These are phyloP conservation scores for Pichia sp. DNA, from an alignment of 1,139 yeast genomes.

Conservation along the genomic window DNA sequence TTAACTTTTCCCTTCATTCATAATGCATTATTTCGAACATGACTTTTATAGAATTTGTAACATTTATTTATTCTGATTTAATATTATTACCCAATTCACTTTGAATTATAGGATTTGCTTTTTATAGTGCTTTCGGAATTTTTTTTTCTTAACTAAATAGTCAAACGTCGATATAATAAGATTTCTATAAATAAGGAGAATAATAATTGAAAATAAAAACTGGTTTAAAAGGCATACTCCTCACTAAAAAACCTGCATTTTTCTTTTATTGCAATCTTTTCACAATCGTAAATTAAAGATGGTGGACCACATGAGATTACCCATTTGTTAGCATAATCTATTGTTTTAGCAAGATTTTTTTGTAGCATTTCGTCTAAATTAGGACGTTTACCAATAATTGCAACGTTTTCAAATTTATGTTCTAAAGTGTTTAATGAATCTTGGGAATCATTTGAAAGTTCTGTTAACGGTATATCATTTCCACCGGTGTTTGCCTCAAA, in stretches of 20 bases:
- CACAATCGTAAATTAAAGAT: conserved; percentile 43
- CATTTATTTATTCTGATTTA: too few species aligned
- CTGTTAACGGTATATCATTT: conserved; percentile 6
- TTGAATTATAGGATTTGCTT: too few species aligned
- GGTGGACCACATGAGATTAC: conserved; percentile 70
- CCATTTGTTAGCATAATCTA: conserved; percentile 39
- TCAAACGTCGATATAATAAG: too few species aligned
- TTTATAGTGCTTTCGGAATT: too few species aligned
- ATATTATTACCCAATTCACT: too few species aligned
- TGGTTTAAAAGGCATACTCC: conserved; percentile 23
- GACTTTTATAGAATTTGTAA: too few species aligned
- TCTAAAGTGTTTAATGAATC: conserved; percentile 8
- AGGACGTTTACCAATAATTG: conserved; percentile 30
- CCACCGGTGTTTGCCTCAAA: too few species aligned
- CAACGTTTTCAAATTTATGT: conserved; percentile 9
- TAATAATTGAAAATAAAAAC: not conserved
- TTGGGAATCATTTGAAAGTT: conserved; percentile 4
- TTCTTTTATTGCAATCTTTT: conserved; percentile 36
- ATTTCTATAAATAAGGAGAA: too few species aligned
- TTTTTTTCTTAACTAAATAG: too few species aligned
- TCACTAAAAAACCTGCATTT: conserved; percentile 43
- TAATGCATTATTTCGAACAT: too few species aligned
- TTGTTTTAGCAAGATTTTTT: conserved; percentile 27
- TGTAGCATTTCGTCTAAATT: conserved; percentile 31
- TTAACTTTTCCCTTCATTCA: too few species aligned